phyloP scores from a whole-genome alignment of 2,329 filamentous ascomycete genomes.

The Botryotinia globosa region DNA sequence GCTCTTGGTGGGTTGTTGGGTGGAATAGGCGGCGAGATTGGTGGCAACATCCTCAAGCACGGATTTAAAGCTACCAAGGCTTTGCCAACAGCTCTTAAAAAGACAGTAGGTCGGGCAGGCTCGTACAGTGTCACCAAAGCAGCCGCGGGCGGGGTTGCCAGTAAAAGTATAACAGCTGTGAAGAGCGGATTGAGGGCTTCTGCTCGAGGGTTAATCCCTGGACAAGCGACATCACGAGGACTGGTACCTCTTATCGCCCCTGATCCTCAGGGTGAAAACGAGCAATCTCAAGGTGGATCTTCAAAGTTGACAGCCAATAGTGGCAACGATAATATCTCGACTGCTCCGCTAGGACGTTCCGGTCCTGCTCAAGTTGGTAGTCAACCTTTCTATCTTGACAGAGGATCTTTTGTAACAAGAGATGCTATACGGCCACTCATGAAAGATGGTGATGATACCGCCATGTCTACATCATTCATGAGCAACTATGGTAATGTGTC shows the following conservation, averaged over 20 bases:
- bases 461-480: not conserved
- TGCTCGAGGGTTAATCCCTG: not conserved
- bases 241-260: not conserved
- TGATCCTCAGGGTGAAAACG: not conserved
- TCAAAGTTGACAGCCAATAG: not conserved
- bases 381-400: conserved; percentile 9
- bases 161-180: not conserved
- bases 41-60: not conserved
- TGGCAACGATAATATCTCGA: not conserved
- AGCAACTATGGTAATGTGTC: not conserved
- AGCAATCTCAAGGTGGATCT: not conserved
- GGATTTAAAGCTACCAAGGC: not conserved
- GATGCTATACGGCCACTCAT: conserved; percentile 9
- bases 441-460: conserved; percentile 2
- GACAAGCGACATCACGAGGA: not conserved
- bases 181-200: conserved; percentile 5
- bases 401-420: not conserved
- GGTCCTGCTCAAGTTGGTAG: conserved; percentile 14
- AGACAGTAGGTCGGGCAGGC: not conserved
- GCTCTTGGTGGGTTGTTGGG: conserved; percentile 12
- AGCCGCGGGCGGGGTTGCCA: not conserved
- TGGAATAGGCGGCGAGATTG: conserved; percentile 2
- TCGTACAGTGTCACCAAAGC: not conserved
- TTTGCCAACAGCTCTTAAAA: not conserved
- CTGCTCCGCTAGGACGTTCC: not conserved